Conservation (phyloP, 83 land plant species). For the Diphasiastrum complanatum region DNA sequence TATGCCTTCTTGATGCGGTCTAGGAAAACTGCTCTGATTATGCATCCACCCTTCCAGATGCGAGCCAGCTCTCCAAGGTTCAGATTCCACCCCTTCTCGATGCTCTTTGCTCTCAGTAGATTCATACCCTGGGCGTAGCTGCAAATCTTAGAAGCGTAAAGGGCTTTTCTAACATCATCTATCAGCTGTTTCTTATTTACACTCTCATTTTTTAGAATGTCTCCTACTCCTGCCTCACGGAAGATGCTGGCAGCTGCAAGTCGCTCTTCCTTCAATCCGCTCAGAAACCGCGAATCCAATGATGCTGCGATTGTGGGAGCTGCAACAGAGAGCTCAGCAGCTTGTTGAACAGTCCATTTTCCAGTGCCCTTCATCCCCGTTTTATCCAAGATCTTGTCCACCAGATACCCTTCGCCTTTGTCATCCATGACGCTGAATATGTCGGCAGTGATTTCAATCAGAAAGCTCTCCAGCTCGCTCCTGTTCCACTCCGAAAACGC, state of each 20-base stretch:
- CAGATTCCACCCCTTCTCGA: constrained; percentile 10
- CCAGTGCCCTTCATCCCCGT: too few species aligned
- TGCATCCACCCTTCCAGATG: constrained; percentile 18
- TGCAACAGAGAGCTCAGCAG: too few species aligned
- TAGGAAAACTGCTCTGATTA: constrained; percentile 8
- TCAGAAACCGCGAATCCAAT: constrained; percentile 10
- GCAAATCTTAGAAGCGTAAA: constrained; percentile 16
- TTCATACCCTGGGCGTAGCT: constrained; percentile 17
- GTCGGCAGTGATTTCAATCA: constrained; percentile 9
- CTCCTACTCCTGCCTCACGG: too few species aligned
- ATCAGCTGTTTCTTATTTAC: too few species aligned
- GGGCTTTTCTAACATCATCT: constrained; percentile 11
- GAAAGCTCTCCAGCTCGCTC: constrained; percentile 15
- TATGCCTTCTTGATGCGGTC: constrained; percentile 17
- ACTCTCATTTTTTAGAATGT: too few species aligned
- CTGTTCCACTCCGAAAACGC: too few species aligned
- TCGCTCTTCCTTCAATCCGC: constrained; percentile 8
- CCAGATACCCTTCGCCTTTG: too few species aligned
- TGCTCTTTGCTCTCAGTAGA: too few species aligned
- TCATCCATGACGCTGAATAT: constrained; percentile 10
- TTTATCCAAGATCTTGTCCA: too few species aligned
- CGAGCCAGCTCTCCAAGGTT: constrained; percentile 9
- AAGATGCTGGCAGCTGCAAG: too few species aligned
- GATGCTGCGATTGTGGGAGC: constrained; percentile 16
- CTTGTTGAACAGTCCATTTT: too few species aligned